Evolutionary conservation across 352 stramenopile species (phyloP).

Genomic region (Globisporangium spiculum): DNA sequence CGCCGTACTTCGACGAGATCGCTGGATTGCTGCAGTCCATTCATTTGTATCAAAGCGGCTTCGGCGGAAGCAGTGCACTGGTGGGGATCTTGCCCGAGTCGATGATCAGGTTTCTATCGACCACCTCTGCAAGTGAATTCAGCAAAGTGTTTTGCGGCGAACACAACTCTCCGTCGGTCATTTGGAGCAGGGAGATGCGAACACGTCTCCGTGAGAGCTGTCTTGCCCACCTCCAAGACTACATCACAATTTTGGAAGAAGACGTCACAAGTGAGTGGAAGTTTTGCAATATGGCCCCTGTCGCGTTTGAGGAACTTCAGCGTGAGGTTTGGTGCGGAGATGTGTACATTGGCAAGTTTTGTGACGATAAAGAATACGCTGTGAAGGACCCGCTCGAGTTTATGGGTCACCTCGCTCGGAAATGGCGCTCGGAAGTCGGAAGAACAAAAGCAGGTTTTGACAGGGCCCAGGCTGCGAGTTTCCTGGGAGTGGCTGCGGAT

Average conservation of each 20-base stretch:
- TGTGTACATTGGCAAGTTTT: constrained; percentile 93
- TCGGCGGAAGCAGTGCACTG: constrained; percentile 67
- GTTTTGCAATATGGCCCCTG: constrained; percentile 90
- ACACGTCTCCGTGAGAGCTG: constrained; percentile 87
- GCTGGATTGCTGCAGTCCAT: constrained; percentile 65
- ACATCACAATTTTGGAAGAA: constrained; percentile 84
- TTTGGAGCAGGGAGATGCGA: constrained; percentile 94
- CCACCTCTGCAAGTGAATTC: constrained; percentile 80
- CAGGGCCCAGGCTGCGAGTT: constrained; percentile 35
- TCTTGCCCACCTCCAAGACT: constrained; percentile 91
- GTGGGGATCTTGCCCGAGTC: constrained; percentile 85
- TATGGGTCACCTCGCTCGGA: constrained; percentile 69
- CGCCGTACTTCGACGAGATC: constrained; percentile 52
- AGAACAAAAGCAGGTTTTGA: constrained; percentile 28
- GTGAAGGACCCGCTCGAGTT: constrained; percentile 88
- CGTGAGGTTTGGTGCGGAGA: constrained; percentile 93
- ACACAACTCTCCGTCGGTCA: constrained; percentile 87
- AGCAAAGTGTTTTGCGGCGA: constrained; percentile 86
- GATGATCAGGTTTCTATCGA: constrained; percentile 88
- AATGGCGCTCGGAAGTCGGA: constrained; percentile 77
- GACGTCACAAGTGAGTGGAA: constrained; percentile 87
- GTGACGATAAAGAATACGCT: constrained; percentile 71
- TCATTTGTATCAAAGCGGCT: constrained; percentile 51
- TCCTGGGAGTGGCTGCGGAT: constrained; percentile 30
- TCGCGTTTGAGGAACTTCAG: constrained; percentile 87